These are phyloP conservation scores for Kregervanrija fluxuum DNA, from an alignment of 805 yeast genomes.

Conservation along the genomic window DNA sequence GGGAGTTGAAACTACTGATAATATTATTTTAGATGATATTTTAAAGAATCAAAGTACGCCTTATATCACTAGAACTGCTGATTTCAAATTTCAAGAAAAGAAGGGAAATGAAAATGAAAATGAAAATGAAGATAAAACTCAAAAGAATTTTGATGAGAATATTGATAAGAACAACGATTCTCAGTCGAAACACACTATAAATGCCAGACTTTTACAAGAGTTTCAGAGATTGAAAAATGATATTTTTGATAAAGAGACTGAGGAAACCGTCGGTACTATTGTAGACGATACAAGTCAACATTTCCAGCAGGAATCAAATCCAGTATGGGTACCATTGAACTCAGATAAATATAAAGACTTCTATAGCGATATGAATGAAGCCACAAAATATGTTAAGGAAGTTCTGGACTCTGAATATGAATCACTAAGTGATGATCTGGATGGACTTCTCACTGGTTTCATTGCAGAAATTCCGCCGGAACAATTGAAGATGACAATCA, in stretches of 20 bases:
- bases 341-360: slow-evolving; percentile 20
- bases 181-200: too few relatives aligned
- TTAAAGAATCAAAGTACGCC: slow-evolving; percentile 14
- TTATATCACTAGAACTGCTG: background rate
- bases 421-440: slow-evolving; percentile 49
- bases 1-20: too few relatives aligned
- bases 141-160: background rate
- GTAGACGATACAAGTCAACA: slow-evolving; percentile 3
- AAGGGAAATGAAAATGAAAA: background rate
- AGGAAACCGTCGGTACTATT: background rate
- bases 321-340: slow-evolving; percentile 25
- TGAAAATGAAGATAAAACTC: background rate
- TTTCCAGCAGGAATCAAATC: slow-evolving; percentile 1
- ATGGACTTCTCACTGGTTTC: slow-evolving; percentile 58
- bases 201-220: too few relatives aligned
- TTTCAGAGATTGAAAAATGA: too few relatives aligned
- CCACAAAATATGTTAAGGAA: slow-evolving; percentile 21
- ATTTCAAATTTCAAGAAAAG: background rate
- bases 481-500: slow-evolving; percentile 62
- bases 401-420: slow-evolving; percentile 29
- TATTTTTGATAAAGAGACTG: background rate
- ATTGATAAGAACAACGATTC: too few relatives aligned
- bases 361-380: slow-evolving; percentile 26
- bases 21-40: slow-evolving; percentile 1
- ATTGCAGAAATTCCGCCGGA: slow-evolving; percentile 63